Percentiles rank a stretch among this genome's conserved stretches.
Conservation (phyloP, 1,284 basidiomycete species). For the Blastosporella zonata region DNA sequence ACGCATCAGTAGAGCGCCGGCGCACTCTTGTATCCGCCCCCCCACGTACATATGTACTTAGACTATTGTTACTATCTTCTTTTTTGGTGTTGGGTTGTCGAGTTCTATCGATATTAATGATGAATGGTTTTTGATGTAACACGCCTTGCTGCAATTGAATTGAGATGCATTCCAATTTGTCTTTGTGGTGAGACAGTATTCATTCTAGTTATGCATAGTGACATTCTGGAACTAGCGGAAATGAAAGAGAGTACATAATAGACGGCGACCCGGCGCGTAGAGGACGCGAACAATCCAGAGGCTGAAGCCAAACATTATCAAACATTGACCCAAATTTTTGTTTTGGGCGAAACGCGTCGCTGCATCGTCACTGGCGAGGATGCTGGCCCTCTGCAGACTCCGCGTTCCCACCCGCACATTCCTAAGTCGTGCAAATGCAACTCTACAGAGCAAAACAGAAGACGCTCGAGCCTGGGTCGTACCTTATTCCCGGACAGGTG, state of each 20-base stretch:
- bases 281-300: too few relatives aligned
- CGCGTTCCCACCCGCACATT: constrained; percentile 11
- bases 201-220: too few relatives aligned
- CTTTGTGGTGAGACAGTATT: too few relatives aligned
- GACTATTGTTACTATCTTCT: constrained; percentile 6
- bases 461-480: constrained; percentile 70
- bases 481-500: constrained; percentile 63
- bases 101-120: neutral
- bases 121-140: neutral
- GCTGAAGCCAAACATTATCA: constrained; percentile 20
- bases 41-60: constrained; percentile 15
- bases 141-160: too few relatives aligned
- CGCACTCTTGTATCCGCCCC: constrained; percentile 1
- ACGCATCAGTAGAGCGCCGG: neutral
- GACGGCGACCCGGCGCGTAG: too few relatives aligned
- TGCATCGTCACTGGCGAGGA: constrained; percentile 11
- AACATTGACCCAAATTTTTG: constrained; percentile 21
- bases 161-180: neutral
- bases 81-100: constrained; percentile 7
- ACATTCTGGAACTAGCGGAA: neutral
- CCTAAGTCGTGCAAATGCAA: constrained; percentile 21
- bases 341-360: neutral
- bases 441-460: constrained; percentile 31
- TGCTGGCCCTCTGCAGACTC: constrained; percentile 29
- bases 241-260: too few relatives aligned